A percentile compares a stretch with the other conserved stretches of the same genome.
Conservation (phyloP, 306 rosid genomes). For the Morella rubra region DNA sequence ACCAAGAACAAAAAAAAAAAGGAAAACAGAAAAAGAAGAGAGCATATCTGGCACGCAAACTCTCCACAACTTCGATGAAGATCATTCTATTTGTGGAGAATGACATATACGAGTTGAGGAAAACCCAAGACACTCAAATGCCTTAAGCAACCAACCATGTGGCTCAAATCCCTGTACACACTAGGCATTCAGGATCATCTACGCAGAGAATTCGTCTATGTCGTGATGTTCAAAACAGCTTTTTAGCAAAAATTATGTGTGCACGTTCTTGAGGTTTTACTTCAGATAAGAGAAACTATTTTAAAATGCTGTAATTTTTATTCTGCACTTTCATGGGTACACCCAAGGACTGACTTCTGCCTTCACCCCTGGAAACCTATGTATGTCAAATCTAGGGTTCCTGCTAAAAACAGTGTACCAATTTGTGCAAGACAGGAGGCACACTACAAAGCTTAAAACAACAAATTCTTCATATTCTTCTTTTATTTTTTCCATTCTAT, state of each 20-base stretch:
- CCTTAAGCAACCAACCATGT: not conserved
- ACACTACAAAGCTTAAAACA: not conserved
- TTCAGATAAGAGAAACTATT: not conserved
- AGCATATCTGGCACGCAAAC: not conserved
- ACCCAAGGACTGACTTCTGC: not conserved
- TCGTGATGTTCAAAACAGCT: not conserved
- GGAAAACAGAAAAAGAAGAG: not conserved
- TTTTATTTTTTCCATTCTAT: not conserved
- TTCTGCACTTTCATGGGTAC: not conserved
- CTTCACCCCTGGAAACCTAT: not conserved
- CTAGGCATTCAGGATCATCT: not conserved
- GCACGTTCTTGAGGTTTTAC: not conserved
- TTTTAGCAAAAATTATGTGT: not conserved
- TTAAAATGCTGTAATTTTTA: not conserved
- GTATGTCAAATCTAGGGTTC: not conserved
- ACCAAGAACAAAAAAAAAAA: not conserved
- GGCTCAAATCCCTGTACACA: not conserved
- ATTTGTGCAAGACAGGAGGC: not conserved
- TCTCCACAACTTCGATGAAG: not conserved
- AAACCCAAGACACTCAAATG: constrained; percentile 5
- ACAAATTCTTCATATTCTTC: too few species aligned
- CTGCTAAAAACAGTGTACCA: not conserved
- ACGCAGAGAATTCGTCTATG: not conserved
- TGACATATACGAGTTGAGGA: not conserved
- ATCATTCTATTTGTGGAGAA: not conserved